Evolutionary conservation across 257 asterid species (phyloP), one percentile per base, ranked within the genome.

Genomic region (Solanum bulbocastanum): DNA sequence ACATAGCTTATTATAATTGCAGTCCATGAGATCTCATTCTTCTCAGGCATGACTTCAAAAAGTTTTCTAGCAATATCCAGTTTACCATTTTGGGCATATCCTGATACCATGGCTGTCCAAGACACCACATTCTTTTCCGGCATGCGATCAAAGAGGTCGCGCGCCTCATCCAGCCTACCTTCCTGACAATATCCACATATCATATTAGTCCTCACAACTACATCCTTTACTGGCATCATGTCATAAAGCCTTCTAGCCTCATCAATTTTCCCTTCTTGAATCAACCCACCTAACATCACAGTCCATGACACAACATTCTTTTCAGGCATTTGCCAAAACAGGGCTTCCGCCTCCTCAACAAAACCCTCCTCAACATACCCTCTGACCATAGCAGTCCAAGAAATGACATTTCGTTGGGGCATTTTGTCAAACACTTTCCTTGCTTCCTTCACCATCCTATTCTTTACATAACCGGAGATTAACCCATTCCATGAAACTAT

Each of bases 31-130:
- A 95, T 94, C 87, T 94, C 98, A 72, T 95, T 94, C 87, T 84
- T 94, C 89, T 93, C 94, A 33, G 98, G 97, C 96, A 95, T 94
- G 89, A 95, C 98, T 91, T 94, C 98, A 89, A 95, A 95, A 62
- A 93, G 94, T 87, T 95, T 94, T 88, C 98, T 88, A 42, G 93
- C 97, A 2, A 94, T 75, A 88, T 95, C 96, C 85, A 92, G 97
- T 90, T 90, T 93, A 66, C 92, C 94, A 79, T 93, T 92, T 76
- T 94, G 94, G 6, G 89, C 92, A 92, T 93, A 94, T 11, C 98
- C 98, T 20, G 94, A 89, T 56, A 95, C 87, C 98, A 95, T 95
- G 3, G 96, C 86, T 12, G 98, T 95, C 98, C 96, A 95, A 27
- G 95, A 94, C 88, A 94, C 89, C 65, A 93, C 97, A 87, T 94